A percentile compares a stretch with the other conserved stretches of the same genome.
phyloP scores from a whole-genome alignment of 352 stramenopile genomes.

The Pythium graminicola region DNA sequence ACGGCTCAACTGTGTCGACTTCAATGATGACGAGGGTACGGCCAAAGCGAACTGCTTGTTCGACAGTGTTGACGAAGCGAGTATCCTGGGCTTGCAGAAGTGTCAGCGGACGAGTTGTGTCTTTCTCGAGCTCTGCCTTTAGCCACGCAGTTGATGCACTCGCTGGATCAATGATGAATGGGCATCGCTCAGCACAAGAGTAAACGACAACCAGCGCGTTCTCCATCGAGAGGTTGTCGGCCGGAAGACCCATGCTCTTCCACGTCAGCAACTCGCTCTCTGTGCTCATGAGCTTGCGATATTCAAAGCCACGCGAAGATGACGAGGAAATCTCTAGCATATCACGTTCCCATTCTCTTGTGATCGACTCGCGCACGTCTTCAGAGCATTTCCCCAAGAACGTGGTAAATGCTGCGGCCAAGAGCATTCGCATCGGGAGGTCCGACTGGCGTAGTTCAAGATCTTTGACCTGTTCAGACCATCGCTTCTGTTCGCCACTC shows the following conservation, averaged over 20 bases:
- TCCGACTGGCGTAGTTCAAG: slow-evolving; percentile 70
- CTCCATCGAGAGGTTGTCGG: slow-evolving; percentile 91
- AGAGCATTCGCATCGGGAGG: slow-evolving; percentile 86
- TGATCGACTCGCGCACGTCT: slow-evolving; percentile 64
- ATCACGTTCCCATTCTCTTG: slow-evolving; percentile 76
- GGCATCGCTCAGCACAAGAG: slow-evolving; percentile 63
- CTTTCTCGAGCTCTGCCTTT: slow-evolving; percentile 81
- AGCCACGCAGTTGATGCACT: slow-evolving; percentile 87
- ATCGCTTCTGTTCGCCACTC: slow-evolving; percentile 87
- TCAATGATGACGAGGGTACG: slow-evolving; percentile 93
- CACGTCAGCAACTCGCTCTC: slow-evolving; percentile 92
- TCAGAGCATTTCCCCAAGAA: slow-evolving; percentile 92
- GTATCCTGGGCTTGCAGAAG: slow-evolving; percentile 81
- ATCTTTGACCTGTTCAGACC: slow-evolving; percentile 87
- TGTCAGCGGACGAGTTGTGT: slow-evolving; percentile 80
- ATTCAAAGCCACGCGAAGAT: slow-evolving; percentile 52
- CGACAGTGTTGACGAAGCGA: slow-evolving; percentile 88
- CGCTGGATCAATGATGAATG: slow-evolving; percentile 94
- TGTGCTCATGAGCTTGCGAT: slow-evolving; percentile 83
- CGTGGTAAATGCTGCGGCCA: slow-evolving; percentile 89
- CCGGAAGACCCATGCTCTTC: slow-evolving; percentile 89
- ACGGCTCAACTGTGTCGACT: slow-evolving; percentile 88
- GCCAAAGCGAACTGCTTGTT: slow-evolving; percentile 94
- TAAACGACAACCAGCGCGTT: slow-evolving; percentile 90
- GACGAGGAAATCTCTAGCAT: slow-evolving; percentile 38